Evolutionary conservation across 345 rosid species (phyloP).

Genomic region (Firmiana major): DNA sequence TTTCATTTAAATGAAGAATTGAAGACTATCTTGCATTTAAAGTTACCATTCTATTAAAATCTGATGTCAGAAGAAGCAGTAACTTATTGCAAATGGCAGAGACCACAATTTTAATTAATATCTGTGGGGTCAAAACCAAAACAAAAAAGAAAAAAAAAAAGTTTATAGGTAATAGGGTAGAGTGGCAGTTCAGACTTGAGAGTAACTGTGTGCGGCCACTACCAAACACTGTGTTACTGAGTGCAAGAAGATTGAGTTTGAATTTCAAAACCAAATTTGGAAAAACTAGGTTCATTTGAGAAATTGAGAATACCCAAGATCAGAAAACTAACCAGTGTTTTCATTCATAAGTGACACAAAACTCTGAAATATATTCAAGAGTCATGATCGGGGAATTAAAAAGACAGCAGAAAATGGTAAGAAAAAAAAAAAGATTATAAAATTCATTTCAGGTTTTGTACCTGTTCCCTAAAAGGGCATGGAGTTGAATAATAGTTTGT

Average conservation of each 20-base stretch:
- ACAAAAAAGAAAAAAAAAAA: background rate
- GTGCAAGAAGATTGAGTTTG: background rate
- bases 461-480: slow-evolving; percentile 96
- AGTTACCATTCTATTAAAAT: background rate
- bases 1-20: background rate
- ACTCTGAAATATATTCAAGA: background rate
- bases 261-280: slow-evolving; percentile 4
- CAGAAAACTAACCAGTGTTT: background rate
- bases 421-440: background rate
- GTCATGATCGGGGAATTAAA: no score
- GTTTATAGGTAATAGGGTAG: background rate
- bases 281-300: background rate
- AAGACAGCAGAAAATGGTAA: no score
- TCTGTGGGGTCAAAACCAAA: background rate
- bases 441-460: slow-evolving; percentile 19
- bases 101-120: background rate
- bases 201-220: slow-evolving; percentile 10
- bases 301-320: background rate
- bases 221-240: background rate
- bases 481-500: slow-evolving; percentile 93
- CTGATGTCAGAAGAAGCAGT: background rate
- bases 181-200: background rate
- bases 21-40: slow-evolving; percentile 3
- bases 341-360: background rate
- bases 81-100: slow-evolving; percentile 14